Evolutionary conservation across 129 eudicot genomes (phyloP).

Genomic region (Flaveria bidentis): DNA sequence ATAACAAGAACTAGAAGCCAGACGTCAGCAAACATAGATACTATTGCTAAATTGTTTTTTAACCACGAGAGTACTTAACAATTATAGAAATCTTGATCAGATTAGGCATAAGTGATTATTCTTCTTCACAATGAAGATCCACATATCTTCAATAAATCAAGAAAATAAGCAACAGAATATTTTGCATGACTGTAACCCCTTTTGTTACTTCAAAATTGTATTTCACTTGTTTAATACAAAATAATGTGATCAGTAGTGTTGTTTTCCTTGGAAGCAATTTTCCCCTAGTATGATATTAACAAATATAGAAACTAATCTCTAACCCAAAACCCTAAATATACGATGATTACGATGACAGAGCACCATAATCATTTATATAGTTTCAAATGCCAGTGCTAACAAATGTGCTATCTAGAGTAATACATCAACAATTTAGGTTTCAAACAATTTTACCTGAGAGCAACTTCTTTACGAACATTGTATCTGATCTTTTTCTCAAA

Average conservation of each 20-base stretch:
- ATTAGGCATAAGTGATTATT: background rate
- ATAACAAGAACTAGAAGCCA: background rate
- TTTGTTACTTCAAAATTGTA: conserved; percentile 11
- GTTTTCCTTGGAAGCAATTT: background rate
- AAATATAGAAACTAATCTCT: background rate
- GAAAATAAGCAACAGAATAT: background rate
- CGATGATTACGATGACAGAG: conserved; percentile 3
- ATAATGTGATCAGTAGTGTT: conserved; percentile 1
- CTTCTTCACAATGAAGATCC: background rate
- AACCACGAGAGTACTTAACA: background rate
- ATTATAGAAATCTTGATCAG: background rate
- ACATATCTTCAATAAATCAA: conserved; percentile 9
- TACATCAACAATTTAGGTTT: background rate
- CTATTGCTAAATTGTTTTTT: background rate
- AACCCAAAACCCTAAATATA: background rate
- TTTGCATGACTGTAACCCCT: conserved; percentile 17
- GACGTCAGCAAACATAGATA: conserved; percentile 2
- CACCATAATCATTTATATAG: background rate
- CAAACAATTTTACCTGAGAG: conserved; percentile 47
- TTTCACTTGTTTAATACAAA: background rate
- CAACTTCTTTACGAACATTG: conserved; percentile 75
- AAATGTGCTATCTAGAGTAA: background rate
- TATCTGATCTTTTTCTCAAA: conserved; percentile 79
- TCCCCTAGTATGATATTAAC: background rate
- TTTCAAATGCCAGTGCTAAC: background rate